Evolutionary conservation across 208 protist species (phyloP).

Genomic region (Leishmania martiniquensis): DNA sequence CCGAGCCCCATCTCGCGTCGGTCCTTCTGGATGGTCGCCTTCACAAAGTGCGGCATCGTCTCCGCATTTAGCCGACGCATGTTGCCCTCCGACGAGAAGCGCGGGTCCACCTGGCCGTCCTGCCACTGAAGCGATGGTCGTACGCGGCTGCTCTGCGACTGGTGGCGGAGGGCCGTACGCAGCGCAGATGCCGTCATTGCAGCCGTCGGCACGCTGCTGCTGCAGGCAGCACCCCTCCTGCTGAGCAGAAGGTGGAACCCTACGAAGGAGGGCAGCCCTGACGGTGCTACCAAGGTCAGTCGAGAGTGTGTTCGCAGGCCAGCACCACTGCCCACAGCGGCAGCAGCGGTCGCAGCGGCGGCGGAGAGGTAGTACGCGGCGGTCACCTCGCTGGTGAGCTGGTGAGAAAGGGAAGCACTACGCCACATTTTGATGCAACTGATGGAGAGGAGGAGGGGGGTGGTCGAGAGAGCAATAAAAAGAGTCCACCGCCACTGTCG

Average conservation of each 20-base stretch:
- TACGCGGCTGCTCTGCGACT: slow-evolving; percentile 75
- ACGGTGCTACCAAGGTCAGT: background rate
- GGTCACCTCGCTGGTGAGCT: background rate
- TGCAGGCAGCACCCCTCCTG: background rate
- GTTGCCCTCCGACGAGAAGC: slow-evolving; percentile 69
- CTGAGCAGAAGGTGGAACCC: background rate
- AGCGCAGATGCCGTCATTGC: background rate
- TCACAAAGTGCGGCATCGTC: slow-evolving; percentile 90
- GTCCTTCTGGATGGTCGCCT: slow-evolving; percentile 90
- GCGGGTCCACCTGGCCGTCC: slow-evolving; percentile 76
- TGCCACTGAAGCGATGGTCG: slow-evolving; percentile 48
- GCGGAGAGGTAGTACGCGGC: background rate
- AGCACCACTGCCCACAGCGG: background rate
- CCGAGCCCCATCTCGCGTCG: slow-evolving; percentile 84
- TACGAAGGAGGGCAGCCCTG: background rate
- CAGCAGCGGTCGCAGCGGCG: background rate
- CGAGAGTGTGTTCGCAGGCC: background rate
- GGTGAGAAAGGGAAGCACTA: background rate
- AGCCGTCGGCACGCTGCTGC: background rate
- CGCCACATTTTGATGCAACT: background rate
- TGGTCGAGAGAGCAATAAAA: background rate
- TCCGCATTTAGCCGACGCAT: slow-evolving; percentile 81
- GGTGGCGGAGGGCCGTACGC: slow-evolving; percentile 31
- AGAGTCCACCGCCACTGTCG: background rate
- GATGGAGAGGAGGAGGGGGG: background rate